Evolutionary conservation across 2,329 filamentous ascomycete genomes (phyloP).

Genomic region (Hirsutella rhossiliensis): DNA sequence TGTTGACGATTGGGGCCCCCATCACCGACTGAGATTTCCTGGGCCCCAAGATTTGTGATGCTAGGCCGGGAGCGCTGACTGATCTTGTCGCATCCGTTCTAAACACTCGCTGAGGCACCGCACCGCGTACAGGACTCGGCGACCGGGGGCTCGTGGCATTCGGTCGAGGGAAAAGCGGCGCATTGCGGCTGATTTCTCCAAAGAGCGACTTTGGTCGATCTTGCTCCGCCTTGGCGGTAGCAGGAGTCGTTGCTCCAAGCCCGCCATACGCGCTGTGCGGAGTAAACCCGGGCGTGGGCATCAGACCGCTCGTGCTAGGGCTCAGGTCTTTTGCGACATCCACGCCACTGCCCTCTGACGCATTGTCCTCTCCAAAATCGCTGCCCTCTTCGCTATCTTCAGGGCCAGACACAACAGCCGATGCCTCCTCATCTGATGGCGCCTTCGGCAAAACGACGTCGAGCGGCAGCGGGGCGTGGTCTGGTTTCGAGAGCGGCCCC

Average conservation of each 20-base stretch:
- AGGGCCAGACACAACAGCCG: conserved; percentile 23
- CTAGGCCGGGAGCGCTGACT: conserved; percentile 47
- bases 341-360: conserved; percentile 47
- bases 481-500: conserved; percentile 14
- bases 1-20: conserved; percentile 26
- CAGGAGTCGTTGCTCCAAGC: conserved; percentile 24
- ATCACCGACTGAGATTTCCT: conserved; percentile 24
- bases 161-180: conserved; percentile 42
- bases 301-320: conserved; percentile 31
- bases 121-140: conserved; percentile 56
- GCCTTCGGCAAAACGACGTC: conserved; percentile 20
- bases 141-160: conserved; percentile 52
- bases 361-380: conserved; percentile 31
- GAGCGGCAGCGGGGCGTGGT: conserved; percentile 29
- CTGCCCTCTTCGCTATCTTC: conserved; percentile 28
- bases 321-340: conserved; percentile 54
- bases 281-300: conserved; percentile 37
- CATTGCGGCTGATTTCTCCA: conserved; percentile 38
- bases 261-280: conserved; percentile 48
- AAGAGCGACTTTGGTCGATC: conserved; percentile 36
- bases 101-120: conserved; percentile 37
- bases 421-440: conserved; percentile 15
- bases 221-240: conserved; percentile 25
- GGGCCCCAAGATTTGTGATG: conserved; percentile 38
- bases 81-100: conserved; percentile 41